These are phyloP conservation scores for Xylariaceae sp. DNA, from an alignment of 2,329 filamentous ascomycete genomes.

Conservation along the genomic window DNA sequence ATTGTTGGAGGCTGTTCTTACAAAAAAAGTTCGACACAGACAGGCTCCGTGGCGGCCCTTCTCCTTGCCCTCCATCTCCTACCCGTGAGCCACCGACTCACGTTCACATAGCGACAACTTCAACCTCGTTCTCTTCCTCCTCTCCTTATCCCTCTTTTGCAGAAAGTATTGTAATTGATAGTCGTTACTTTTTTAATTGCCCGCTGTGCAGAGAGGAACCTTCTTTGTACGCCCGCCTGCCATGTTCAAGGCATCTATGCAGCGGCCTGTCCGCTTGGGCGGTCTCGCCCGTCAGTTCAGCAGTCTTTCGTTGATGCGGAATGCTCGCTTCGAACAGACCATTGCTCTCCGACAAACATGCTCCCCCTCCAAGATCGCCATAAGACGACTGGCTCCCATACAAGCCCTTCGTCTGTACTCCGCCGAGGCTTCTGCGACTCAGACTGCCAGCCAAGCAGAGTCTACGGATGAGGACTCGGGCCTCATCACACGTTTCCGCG, in stretches of 20 bases:
- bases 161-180: no score
- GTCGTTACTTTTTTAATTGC: no score
- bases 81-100: neutral
- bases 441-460: constrained; percentile 9
- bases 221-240: constrained; percentile 3
- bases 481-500: constrained; percentile 37
- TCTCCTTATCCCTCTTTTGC: no score
- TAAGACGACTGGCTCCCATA: constrained; percentile 10
- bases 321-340: constrained; percentile 14
- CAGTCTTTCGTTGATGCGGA: constrained; percentile 16
- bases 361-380: constrained; percentile 5
- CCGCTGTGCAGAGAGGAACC: constrained; percentile 1
- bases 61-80: neutral
- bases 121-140: no score
- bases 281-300: constrained; percentile 25
- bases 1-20: constrained; percentile 4
- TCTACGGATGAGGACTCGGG: constrained; percentile 17
- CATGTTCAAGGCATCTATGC: constrained; percentile 28
- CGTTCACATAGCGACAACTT: no score
- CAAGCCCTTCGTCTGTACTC: constrained; percentile 24
- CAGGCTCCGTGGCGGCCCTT: neutral
- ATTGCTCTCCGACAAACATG: constrained; percentile 12
- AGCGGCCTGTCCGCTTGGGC: constrained; percentile 28
- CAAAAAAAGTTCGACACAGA: constrained; percentile 13
- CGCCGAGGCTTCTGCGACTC: constrained; percentile 17